Evolutionary conservation across 495 filamentous ascomycete species (phyloP), one percentile per base, ranked within the genome.

Genomic region (Penicillium odoratum): DNA sequence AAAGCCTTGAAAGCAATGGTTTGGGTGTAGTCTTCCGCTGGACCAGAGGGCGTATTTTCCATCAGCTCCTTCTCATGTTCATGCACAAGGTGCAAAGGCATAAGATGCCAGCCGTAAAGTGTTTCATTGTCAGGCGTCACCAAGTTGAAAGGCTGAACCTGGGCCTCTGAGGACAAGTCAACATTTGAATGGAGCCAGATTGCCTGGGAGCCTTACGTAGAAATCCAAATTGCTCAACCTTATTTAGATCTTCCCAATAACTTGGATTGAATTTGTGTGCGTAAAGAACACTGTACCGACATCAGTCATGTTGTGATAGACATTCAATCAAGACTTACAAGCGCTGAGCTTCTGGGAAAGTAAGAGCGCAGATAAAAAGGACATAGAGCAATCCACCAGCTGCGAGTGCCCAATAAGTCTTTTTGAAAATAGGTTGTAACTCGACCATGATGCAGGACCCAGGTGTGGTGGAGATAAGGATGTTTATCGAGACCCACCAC

Each of bases 141-240:
- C 48, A 87, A 54, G 55, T 77, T 71, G 65, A 87, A 87, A 3
- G 82, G 80, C 46, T 82, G 78, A 31, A 86, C 83, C 62, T 88
- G 85, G 45, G 82, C 84, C 61, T 80, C 80, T 82, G 42, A 16
- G 50, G 34, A 49, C 38, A 10, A 26, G 56, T 69, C 33, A 72
- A 57, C 30, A 52, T 28, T 1, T 42, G 4, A 40, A 13, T 33
- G 18, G 11, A 3, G 1, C 7, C 4, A 7, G 7, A 26, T 9
- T 36, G 13, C 0, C 26, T 48, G 1, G 16, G 0, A 10, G 44
- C 72, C 85, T 59, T 69, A 93, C 90, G 90, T 45, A 89, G 78
- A 66, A 94, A 96, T 0, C 92, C 92, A 77, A 91, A 95, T 38
- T 83, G 74, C 62, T 94, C 88, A 0, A 90, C 86, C 30, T 83